Evolutionary conservation across 148 eudicot species (phyloP), one percentile per base, ranked within the genome.

Genomic region (Cornus controversa): DNA sequence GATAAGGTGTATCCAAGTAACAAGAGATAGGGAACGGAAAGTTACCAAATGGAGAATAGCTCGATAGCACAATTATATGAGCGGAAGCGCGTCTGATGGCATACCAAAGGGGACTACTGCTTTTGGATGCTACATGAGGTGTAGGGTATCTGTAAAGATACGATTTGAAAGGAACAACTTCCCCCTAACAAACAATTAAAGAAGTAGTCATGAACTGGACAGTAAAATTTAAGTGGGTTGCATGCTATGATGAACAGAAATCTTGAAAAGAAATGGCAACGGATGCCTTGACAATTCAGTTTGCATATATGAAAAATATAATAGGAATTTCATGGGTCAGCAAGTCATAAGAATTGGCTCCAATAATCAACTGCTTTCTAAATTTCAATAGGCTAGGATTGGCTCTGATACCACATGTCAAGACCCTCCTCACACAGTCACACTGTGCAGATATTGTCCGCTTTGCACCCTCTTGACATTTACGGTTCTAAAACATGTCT

Each of bases 1-100:
- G 16, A 50, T 26, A 28, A 66, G 72, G 70, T 27, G 0, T 29
- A 58, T 26, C n/a, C 10, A 71, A 24, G 37, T 25, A 26, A 36
- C 13, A 23, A 68, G 36, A 70, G 40, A 31, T 54, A 72, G 34
- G 73, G 18, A 70, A 69, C 26, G 31, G 65, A 73, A 87, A 81
- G 80, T 83, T 91, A 95, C 99, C 96, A 79, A 84, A 95, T 50
- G 99, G 91, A 77, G 99, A 93, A 82, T 95, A 95, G 86, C 92
- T 91, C 78, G 99, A 93, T 40, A 95, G 84, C 77, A 93, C 96
- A 78, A 95, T 93, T 18, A 95, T 84, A 82, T 95, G 99, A 70
- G 98, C 99, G 73, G 99, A 93, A 77, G 94, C 99, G 78, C 97
- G 92, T 68, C 97, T 90, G 54, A 93, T 68, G 42, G 97, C 89